These are phyloP conservation scores for Aspergillus novofumigatus DNA, from an alignment of 2,329 filamentous ascomycete genomes.

Conservation along the genomic window DNA sequence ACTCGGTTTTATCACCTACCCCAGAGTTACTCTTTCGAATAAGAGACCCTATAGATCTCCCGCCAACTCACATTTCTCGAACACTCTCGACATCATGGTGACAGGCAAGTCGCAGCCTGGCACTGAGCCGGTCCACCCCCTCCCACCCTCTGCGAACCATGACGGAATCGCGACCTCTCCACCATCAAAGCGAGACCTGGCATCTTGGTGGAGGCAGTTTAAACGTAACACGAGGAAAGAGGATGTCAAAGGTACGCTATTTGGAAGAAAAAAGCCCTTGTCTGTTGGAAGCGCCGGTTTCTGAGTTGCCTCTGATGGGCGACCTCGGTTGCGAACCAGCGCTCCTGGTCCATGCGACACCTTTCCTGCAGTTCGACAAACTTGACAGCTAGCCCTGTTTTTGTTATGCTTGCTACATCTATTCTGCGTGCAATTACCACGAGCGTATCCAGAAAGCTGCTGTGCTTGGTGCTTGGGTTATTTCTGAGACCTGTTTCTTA, in stretches of 20 bases:
- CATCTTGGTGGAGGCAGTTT: constrained; percentile 97
- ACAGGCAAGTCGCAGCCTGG: constrained; percentile 35
- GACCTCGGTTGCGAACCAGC: neutral
- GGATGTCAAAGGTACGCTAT: constrained; percentile 57
- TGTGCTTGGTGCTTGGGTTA: neutral
- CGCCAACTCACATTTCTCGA: constrained; percentile 2
- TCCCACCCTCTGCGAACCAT: constrained; percentile 26
- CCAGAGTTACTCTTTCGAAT: neutral
- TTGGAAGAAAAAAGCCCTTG: neutral
- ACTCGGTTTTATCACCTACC: constrained; percentile 5
- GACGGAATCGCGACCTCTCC: constrained; percentile 59
- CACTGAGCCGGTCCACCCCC: constrained; percentile 30
- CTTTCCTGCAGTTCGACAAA: neutral
- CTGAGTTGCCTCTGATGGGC: neutral
- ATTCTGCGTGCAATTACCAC: neutral
- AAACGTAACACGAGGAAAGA: constrained; percentile 65
- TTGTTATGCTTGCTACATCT: neutral
- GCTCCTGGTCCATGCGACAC: neutral
- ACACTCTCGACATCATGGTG: constrained; percentile 27
- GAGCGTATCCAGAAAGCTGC: neutral
- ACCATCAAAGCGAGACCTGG: constrained; percentile 79
- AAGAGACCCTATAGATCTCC: neutral
- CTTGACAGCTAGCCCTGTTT: neutral
- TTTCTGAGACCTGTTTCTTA: neutral
- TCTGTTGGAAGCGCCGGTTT: neutral